These are phyloP conservation scores for Puccinellia tenuiflora DNA, from an alignment of 176 grass and related monocot genomes.

Conservation along the genomic window DNA sequence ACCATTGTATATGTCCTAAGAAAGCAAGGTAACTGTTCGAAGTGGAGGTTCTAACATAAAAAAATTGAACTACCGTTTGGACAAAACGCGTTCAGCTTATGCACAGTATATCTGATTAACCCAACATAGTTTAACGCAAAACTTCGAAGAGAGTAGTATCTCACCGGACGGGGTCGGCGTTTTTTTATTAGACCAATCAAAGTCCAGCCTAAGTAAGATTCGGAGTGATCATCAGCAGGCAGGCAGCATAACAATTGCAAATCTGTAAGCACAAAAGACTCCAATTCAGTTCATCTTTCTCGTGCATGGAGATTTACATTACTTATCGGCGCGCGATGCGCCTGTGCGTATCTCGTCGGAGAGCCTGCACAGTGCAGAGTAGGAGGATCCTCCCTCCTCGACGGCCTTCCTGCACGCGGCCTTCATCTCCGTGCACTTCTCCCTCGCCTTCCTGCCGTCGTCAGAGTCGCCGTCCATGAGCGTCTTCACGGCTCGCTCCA, in stretches of 20 bases:
- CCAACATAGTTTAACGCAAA: too few relatives aligned
- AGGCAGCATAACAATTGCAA: neutral
- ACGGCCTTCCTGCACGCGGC: neutral
- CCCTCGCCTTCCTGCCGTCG: neutral
- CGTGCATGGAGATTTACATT: neutral
- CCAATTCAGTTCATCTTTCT: neutral
- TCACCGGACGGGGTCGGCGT: too few relatives aligned
- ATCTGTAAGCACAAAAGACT: neutral
- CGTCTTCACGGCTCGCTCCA: neutral
- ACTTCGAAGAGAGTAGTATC: too few relatives aligned
- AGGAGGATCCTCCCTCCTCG: neutral
- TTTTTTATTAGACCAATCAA: neutral
- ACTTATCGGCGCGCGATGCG: too few relatives aligned
- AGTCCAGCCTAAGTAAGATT: neutral
- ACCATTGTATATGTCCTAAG: too few relatives aligned
- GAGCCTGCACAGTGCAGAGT: neutral
- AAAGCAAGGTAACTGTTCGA: too few relatives aligned
- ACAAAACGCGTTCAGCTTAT: too few relatives aligned
- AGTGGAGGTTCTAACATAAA: too few relatives aligned
- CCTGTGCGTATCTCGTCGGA: neutral
- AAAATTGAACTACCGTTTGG: too few relatives aligned
- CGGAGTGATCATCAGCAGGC: neutral
- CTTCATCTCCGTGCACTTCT: neutral
- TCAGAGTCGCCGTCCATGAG: neutral
- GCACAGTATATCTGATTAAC: too few relatives aligned